Evolutionary conservation across 2,329 filamentous ascomycete genomes (phyloP).

Genomic region (Fusarium burgessii): DNA sequence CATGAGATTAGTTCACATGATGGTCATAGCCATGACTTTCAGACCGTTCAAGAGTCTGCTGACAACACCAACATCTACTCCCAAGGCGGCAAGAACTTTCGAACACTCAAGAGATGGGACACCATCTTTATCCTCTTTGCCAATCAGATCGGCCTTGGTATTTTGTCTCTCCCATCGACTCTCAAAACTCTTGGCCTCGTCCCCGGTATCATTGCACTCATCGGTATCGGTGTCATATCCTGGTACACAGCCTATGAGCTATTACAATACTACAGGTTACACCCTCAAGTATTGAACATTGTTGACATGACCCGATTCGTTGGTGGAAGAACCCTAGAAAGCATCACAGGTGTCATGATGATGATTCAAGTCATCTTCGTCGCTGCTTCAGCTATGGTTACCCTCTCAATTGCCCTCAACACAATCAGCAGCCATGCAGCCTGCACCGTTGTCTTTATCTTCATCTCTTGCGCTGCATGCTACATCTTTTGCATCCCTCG

Average conservation of each 20-base stretch:
- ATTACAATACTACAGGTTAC: constrained; percentile 74
- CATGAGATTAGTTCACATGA: constrained; percentile 9
- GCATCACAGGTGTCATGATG: constrained; percentile 32
- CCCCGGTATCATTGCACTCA: constrained; percentile 74
- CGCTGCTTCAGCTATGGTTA: constrained; percentile 35
- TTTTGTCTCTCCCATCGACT: constrained; percentile 76
- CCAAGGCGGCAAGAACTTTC: constrained; percentile 42
- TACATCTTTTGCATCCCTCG: constrained; percentile 27
- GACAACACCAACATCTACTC: constrained; percentile 40
- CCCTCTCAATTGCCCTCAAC: constrained; percentile 35
- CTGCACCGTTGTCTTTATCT: constrained; percentile 34
- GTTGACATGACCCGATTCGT: constrained; percentile 73
- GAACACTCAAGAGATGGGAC: constrained; percentile 42
- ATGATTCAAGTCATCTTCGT: constrained; percentile 40
- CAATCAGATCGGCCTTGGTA: constrained; percentile 47
- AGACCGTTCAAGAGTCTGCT: constrained; percentile 24
- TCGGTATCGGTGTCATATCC: constrained; percentile 72
- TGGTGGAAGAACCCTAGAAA: constrained; percentile 43
- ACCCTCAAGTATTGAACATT: constrained; percentile 75
- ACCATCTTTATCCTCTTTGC: constrained; percentile 43
- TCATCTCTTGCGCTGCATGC: constrained; percentile 21
- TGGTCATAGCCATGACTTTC: constrained; percentile 33
- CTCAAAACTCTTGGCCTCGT: constrained; percentile 75
- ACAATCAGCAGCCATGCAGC: constrained; percentile 29
- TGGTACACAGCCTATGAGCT: constrained; percentile 62